Percentiles rank a stretch among this genome's conserved stretches.
phyloP scores from a whole-genome alignment of 2,329 filamentous ascomycete species.

The Neurospora sp. region DNA sequence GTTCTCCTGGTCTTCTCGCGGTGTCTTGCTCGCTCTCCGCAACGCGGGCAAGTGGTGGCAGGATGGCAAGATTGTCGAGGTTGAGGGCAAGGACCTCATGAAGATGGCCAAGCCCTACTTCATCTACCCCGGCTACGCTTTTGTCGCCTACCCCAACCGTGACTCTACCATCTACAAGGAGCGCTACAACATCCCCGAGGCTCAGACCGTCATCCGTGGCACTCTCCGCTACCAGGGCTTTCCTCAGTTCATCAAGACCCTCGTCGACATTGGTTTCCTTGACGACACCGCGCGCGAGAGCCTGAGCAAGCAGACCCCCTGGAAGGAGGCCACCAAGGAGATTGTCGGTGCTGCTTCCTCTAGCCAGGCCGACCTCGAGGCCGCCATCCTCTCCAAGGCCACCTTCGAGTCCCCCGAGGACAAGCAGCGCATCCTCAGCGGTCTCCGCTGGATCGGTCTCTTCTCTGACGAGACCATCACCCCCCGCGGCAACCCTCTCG shows the following conservation, averaged over 20 bases:
- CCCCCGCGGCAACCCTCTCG: constrained; percentile 69
- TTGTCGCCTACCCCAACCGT: constrained; percentile 89
- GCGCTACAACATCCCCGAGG: constrained; percentile 86
- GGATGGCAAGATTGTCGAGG: constrained; percentile 63
- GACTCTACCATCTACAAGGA: constrained; percentile 82
- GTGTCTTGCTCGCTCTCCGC: constrained; percentile 76
- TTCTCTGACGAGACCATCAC: constrained; percentile 60
- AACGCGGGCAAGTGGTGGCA: constrained; percentile 80
- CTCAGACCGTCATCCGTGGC: constrained; percentile 65
- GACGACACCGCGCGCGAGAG: constrained; percentile 56
- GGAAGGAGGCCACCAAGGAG: constrained; percentile 77
- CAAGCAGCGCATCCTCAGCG: constrained; percentile 58
- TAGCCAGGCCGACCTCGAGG: constrained; percentile 59
- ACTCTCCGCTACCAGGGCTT: constrained; percentile 84
- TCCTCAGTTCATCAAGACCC: constrained; percentile 77
- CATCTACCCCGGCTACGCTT: constrained; percentile 77
- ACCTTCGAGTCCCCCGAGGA: constrained; percentile 60
- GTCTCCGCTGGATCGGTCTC: constrained; percentile 59
- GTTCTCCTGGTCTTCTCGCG: constrained; percentile 71
- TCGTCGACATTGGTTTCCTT: constrained; percentile 87
- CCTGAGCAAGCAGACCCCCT: constrained; percentile 59
- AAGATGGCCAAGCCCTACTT: constrained; percentile 77
- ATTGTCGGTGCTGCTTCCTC: constrained; percentile 61
- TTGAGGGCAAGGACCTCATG: constrained; percentile 68
- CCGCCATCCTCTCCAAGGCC: constrained; percentile 66